Base-by-base conservation (phyloP, 1,284 basidiomycete genomes). In the Limonomyces culmigenus region DNA sequence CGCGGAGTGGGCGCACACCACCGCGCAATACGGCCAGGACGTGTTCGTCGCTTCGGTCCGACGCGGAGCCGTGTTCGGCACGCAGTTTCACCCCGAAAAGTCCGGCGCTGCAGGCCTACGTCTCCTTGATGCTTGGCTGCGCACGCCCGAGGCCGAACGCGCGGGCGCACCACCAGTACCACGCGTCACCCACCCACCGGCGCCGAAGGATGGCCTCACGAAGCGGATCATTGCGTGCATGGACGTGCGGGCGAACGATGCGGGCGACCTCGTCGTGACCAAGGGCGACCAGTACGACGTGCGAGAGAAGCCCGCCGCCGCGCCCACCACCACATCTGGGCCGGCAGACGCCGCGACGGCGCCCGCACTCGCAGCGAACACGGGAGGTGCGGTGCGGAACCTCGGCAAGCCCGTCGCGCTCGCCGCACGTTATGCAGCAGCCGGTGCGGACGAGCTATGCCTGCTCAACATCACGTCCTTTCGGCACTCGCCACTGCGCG, bases 231-330 rank as follows among this genome's bases (percentile, higher is more conserved):
- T 98, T 39, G 95, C 95, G 11, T 98, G 95, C 54, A 78, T 99
- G 69, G 95, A 99, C 55, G 93, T 99, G 21, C 79, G 95, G 31
- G 75, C 88, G 27, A 98, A 98, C 59, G 95, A 99, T 53, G 58
- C 79, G 20, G 95, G 95, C 32, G 95, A 99, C 54, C 75, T 99
- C 36, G 92, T 99, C 39, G 95, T 99, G 2, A 99, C 95, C 34
- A 99, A 99, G 62, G 95, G 95, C 38, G 95, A 99, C 57, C 92
- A 95, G 52, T 99, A 99, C 61, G 89, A 97, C 51, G 93, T 97
- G 12, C 84, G 93, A 39, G 93, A 97, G 55, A 86, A 81, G 50
- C 50, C 56, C 10, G 47, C 48, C 15, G 32, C 56, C 15, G 41
- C 50, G 10, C 16, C 39, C 3, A 40, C 42, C 35, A 43, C 49